Evolutionary conservation across 768 basidiomycete species (phyloP).

Genomic region (Dioszegia crocea): DNA sequence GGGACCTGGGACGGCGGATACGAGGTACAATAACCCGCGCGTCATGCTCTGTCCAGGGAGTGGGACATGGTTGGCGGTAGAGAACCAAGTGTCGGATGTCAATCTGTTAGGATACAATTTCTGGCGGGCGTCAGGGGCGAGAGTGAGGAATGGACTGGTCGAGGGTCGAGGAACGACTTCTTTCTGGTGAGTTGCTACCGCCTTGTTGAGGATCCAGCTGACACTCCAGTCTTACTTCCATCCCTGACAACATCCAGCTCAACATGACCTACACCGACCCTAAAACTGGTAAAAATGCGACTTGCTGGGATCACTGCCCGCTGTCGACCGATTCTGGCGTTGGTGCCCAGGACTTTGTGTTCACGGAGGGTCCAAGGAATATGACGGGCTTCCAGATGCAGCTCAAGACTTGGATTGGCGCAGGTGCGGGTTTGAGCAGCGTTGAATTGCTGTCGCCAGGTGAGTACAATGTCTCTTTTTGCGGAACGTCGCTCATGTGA

Average conservation of each 20-base stretch:
- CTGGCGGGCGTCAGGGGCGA: conserved; percentile 70
- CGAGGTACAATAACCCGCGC: conserved; percentile 40
- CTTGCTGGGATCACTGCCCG: conserved; percentile 75
- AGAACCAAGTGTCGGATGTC: conserved; percentile 67
- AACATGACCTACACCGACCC: conserved; percentile 75
- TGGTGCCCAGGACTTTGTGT: conserved; percentile 90
- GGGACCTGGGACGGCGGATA: conserved; percentile 36
- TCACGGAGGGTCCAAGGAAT: conserved; percentile 54
- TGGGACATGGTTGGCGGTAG: conserved; percentile 80
- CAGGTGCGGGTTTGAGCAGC: conserved; percentile 76
- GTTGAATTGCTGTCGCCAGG: conserved; percentile 90
- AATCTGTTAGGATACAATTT: conserved; percentile 71
- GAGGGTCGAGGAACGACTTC: conserved; percentile 73
- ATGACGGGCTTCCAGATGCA: conserved; percentile 88
- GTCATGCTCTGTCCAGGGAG: conserved; percentile 72
- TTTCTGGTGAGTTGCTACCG: conserved; percentile 66
- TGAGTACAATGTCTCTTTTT: conserved; percentile 4
- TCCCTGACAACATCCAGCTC: conserved; percentile 82
- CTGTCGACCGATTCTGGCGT: conserved; percentile 70
- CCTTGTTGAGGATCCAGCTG: conserved; percentile 14
- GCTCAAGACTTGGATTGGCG: conserved; percentile 69
- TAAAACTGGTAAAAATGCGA: conserved; percentile 64
- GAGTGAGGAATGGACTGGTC: conserved; percentile 87
- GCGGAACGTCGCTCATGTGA: not conserved
- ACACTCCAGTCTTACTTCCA: conserved; percentile 65